Base-by-base conservation (phyloP, 2,329 filamentous ascomycete genomes). In the Orbilia ellipsospora region DNA sequence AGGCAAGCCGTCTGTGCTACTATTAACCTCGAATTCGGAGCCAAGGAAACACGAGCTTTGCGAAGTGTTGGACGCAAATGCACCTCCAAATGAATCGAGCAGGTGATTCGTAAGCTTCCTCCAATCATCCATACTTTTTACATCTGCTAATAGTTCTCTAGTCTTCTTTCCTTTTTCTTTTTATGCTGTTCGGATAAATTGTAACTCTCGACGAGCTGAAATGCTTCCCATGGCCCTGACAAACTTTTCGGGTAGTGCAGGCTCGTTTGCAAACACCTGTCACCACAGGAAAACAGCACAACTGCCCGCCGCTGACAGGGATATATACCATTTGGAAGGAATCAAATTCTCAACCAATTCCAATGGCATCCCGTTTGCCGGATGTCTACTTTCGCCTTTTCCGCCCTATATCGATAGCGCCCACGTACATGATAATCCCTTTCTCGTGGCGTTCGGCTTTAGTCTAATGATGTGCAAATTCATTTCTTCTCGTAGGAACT, bases 261-360 rank as follows among this genome's bases (percentile, higher is more conserved):
- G 7, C 51, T 31, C 44, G 40, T 60, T 57, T 51, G 55, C 63
- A 68, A 36, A 36, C 63, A 59, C 62, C 52, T 57, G 56, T 5
- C 60, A 56, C 56, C 66, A 56, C 69, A 73, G 55, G 67, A 55
- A 67, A 74, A 57, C 70, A 51, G 70, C 63, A 74, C 57, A 63
- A 68, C 51, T 51, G 68, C 51, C 68, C 70, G 70, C 63, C 70
- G 63, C 59, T 74, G 63, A 68, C 70, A 74, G 63, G 70, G 70
- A 66, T 36, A 59, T 68, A 23, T 42, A 23, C 45, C 28, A 59
- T 64, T 26, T 36, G 64, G 70, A 74, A 59, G 67, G 70, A 63
- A 68, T 74, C 70, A 63, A 63, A 68, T 68, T 74, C 42, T 42
- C 51, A 56, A 57, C 70, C 70, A 74, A 73, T 62, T 36, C 31